Conservation (phyloP, 2,329 filamentous ascomycete species). For the Fusarium napiforme region DNA sequence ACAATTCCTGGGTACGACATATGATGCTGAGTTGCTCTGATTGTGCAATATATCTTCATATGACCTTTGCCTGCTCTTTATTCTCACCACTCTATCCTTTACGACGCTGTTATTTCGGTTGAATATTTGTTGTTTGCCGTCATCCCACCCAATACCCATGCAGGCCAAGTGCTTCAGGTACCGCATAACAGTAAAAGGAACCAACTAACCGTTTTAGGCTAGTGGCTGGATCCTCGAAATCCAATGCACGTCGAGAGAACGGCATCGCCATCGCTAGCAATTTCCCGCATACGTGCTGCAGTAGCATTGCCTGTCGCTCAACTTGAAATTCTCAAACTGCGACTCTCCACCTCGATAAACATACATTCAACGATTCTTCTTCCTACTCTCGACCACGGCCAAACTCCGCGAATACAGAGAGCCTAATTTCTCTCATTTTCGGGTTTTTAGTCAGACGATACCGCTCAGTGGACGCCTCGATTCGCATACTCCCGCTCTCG, state of each 20-base stretch:
- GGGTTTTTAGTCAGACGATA: background rate
- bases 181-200: conserved; percentile 30
- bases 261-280: conserved; percentile 50
- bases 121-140: conserved; percentile 14
- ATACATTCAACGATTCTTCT: conserved; percentile 4
- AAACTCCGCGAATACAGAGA: conserved; percentile 3
- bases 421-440: background rate
- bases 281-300: conserved; percentile 50
- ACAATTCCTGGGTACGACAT: background rate
- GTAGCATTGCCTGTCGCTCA: conserved; percentile 31
- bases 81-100: background rate
- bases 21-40: background rate
- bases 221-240: conserved; percentile 34
- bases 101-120: conserved; percentile 18
- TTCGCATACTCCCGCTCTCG: conserved; percentile 9
- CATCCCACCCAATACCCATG: conserved; percentile 27
- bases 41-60: background rate
- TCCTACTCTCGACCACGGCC: conserved; percentile 10
- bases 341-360: conserved; percentile 24
- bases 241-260: conserved; percentile 38
- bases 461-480: background rate
- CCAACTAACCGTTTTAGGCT: conserved; percentile 38
- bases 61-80: background rate
- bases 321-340: conserved; percentile 38
- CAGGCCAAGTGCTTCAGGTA: conserved; percentile 40